These are phyloP conservation scores for Ramaria sp. DNA, from an alignment of 768 basidiomycete species.

Conservation along the genomic window DNA sequence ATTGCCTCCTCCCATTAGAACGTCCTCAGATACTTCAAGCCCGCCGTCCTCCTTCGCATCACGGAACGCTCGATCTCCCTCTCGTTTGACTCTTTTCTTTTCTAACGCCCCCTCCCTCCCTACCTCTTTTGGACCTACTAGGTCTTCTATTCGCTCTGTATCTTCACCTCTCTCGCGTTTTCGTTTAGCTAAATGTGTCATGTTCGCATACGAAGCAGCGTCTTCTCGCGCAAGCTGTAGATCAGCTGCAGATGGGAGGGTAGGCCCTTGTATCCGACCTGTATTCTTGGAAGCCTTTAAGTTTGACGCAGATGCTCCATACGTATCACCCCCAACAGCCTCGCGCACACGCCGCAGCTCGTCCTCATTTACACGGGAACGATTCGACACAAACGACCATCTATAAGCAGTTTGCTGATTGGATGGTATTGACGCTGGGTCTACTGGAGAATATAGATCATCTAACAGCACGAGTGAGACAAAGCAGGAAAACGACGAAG, in stretches of 20 bases:
- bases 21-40: constrained; percentile 66
- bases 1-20: constrained; percentile 73
- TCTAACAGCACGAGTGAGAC: constrained; percentile 22
- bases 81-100: constrained; percentile 69
- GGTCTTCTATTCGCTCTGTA: constrained; percentile 62
- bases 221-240: constrained; percentile 60
- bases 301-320: constrained; percentile 17
- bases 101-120: constrained; percentile 81
- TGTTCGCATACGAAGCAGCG: constrained; percentile 36
- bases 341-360: constrained; percentile 50
- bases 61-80: constrained; percentile 57
- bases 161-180: constrained; percentile 58
- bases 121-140: constrained; percentile 68
- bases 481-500: background rate
- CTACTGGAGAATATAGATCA: constrained; percentile 50
- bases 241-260: constrained; percentile 59
- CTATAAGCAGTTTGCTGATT: constrained; percentile 73
- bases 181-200: constrained; percentile 45
- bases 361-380: constrained; percentile 43
- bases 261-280: constrained; percentile 51
- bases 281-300: constrained; percentile 12
- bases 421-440: constrained; percentile 40
- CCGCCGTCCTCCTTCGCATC: constrained; percentile 69
- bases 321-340: constrained; percentile 40
- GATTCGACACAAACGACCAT: constrained; percentile 74